Evolutionary conservation across 352 stramenopile genomes (phyloP).

Genomic region (Thalassiosira exigua): DNA sequence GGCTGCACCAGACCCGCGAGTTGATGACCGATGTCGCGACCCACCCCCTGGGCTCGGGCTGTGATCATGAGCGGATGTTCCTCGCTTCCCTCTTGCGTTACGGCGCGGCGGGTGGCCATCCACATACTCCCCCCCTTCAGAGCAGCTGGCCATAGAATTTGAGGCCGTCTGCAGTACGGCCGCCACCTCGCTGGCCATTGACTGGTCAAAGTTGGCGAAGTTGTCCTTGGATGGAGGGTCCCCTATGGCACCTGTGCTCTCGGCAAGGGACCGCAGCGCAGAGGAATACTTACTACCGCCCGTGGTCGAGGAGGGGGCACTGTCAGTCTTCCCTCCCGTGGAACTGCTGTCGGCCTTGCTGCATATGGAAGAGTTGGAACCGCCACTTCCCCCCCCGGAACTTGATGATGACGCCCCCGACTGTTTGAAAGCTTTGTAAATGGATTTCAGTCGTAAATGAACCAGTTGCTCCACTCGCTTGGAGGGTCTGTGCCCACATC

Average conservation of each 20-base stretch:
- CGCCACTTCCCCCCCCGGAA: conserved; percentile 14
- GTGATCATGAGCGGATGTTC: conserved; percentile 33
- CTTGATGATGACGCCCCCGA: conserved; percentile 54
- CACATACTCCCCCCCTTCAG: too few species aligned
- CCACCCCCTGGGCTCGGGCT: not conserved
- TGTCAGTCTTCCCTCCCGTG: conserved; percentile 40
- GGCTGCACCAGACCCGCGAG: conserved; percentile 25
- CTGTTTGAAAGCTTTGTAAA: conserved; percentile 87
- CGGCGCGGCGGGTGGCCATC: not conserved
- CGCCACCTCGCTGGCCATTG: conserved; percentile 67
- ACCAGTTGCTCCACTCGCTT: conserved; percentile 86
- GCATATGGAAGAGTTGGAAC: conserved; percentile 11
- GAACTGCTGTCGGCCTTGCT: conserved; percentile 13
- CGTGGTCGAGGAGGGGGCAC: conserved; percentile 9
- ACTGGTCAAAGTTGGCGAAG: conserved; percentile 62
- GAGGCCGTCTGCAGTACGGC: conserved; percentile 75
- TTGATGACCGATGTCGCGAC: conserved; percentile 13
- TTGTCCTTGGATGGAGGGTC: conserved; percentile 46
- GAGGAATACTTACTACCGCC: conserved; percentile 45
- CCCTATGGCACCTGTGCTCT: conserved; percentile 40
- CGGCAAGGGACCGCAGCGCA: conserved; percentile 45
- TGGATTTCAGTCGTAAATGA: conserved; percentile 85
- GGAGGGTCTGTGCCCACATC: conserved; percentile 79
- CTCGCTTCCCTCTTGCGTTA: conserved; percentile 35
- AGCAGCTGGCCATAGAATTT: conserved; percentile 49